Conservation (phyloP, 768 basidiomycete genomes). For the Pulveroboletus ravenelii region DNA sequence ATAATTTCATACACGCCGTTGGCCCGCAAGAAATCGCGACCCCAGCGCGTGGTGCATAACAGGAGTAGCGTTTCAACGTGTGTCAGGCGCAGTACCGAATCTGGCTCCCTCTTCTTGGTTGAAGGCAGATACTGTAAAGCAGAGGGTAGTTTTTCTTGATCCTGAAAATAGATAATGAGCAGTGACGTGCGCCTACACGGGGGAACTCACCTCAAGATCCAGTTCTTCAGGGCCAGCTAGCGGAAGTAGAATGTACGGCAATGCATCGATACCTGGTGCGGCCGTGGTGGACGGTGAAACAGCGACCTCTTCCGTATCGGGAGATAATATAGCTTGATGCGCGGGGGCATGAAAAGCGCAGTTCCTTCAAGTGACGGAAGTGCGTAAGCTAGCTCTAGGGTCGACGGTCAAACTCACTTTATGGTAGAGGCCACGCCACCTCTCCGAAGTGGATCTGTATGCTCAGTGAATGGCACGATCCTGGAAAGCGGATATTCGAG, state of each 20-base stretch:
- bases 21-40: constrained; percentile 71
- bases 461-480: constrained; percentile 84
- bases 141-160: constrained; percentile 81
- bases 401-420: constrained; percentile 50
- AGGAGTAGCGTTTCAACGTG: constrained; percentile 88
- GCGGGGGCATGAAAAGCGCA: constrained; percentile 66
- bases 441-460: constrained; percentile 78
- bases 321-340: constrained; percentile 67
- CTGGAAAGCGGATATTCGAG: constrained; percentile 81
- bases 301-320: constrained; percentile 52
- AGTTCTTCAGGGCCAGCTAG: constrained; percentile 94
- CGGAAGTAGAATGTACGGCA: constrained; percentile 83
- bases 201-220: constrained; percentile 70
- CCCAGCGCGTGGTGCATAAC: constrained; percentile 85
- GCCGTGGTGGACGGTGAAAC: constrained; percentile 53
- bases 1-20: constrained; percentile 88
- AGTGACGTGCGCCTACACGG: background rate
- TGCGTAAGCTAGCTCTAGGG: constrained; percentile 11
- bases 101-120: constrained; percentile 78
- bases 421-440: constrained; percentile 84
- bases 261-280: constrained; percentile 76
- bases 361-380: constrained; percentile 46
- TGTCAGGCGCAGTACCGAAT: constrained; percentile 69
- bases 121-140: constrained; percentile 85
- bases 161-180: constrained; percentile 41